Evolutionary conservation across 495 filamentous ascomycete species (phyloP), one percentile per base, ranked within the genome.

Genomic region (Penicillium arizonense): DNA sequence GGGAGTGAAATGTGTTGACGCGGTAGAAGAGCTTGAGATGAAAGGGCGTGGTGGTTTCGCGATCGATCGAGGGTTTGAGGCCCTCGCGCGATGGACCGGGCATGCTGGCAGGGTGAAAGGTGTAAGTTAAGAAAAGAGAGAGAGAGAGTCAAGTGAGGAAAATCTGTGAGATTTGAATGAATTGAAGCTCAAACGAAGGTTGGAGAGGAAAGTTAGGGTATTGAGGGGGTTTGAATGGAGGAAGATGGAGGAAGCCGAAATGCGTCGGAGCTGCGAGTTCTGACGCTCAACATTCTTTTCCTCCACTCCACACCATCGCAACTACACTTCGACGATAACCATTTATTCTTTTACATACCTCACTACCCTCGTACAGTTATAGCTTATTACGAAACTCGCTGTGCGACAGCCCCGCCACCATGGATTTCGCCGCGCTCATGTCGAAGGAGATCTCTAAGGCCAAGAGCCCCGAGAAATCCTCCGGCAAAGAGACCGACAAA

Each of bases 391-490:
- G n/a, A 5, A 45, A 39, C 34, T 30, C 12, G 13, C 42, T 32
- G 23, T 24, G 20, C 12, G n/a, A 4, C 16, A 44, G 23, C 16
- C 50, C 47, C 39, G 52, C 64, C 63, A 75, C 23, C 63, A 98
- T 98, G 94, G 91, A 98, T 70, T 97, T 98, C 78, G 90, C 89
- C 42, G 79, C 89, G 9, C 77, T 98, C 36, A 93, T 98, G 88
- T 83, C 87, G 60, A 84, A 87, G 52, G 88, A 96, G 69, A 95
- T 97, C 68, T 81, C 88, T 60, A 90, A 95, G 67, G 76, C 83
- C 56, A 88, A 88, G 69, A 65, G 75, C 53, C 57, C 68, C 33
- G 44, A 73, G 55, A 54, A 68, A 8, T 33, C 65, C 26, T 57
- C 64, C 59, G 21, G 45, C 47, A 49, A 47, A 53, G 42, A 50